These are phyloP conservation scores for Penicillium arizonense DNA, from an alignment of 495 filamentous ascomycete species.

Conservation along the genomic window DNA sequence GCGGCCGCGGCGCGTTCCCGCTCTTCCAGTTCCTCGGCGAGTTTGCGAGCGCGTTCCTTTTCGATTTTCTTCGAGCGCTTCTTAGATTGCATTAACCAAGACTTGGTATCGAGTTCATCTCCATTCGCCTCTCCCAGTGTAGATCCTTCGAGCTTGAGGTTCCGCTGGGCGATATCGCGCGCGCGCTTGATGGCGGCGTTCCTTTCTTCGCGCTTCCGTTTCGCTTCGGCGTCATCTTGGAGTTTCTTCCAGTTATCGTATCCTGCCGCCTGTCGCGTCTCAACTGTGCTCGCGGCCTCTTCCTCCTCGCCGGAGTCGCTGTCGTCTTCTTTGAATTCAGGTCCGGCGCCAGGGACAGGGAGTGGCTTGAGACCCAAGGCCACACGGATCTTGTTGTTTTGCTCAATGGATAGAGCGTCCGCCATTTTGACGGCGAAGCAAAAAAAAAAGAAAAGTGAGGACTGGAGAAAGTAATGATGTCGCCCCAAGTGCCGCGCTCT, in stretches of 20 bases:
- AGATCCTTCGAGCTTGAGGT: slow-evolving; percentile 71
- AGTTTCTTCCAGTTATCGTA: slow-evolving; percentile 72
- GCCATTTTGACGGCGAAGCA: slow-evolving; percentile 53
- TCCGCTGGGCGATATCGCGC: slow-evolving; percentile 75
- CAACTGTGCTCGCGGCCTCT: slow-evolving; percentile 71
- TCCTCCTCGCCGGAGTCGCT: slow-evolving; percentile 55
- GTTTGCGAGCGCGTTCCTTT: slow-evolving; percentile 67
- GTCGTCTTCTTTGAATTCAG: slow-evolving; percentile 54
- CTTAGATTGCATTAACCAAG: slow-evolving; percentile 84
- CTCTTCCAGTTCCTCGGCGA: slow-evolving; percentile 73
- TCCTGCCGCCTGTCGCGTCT: slow-evolving; percentile 72
- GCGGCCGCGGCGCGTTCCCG: slow-evolving; percentile 49
- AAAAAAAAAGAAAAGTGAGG: not conserved
- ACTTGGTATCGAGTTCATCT: slow-evolving; percentile 68
- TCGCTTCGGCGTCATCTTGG: slow-evolving; percentile 61
- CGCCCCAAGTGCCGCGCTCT: not conserved
- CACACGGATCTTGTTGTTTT: slow-evolving; percentile 89
- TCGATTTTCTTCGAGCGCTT: slow-evolving; percentile 88
- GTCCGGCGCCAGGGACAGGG: slow-evolving; percentile 65
- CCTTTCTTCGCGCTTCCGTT: slow-evolving; percentile 73
- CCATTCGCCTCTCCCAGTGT: slow-evolving; percentile 70
- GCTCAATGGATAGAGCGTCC: slow-evolving; percentile 83
- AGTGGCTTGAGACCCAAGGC: slow-evolving; percentile 89
- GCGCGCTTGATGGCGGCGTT: slow-evolving; percentile 82
- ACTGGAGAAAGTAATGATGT: not conserved